phyloP scores from a whole-genome alignment of 768 basidiomycete species.

The Mycena alexandri region DNA sequence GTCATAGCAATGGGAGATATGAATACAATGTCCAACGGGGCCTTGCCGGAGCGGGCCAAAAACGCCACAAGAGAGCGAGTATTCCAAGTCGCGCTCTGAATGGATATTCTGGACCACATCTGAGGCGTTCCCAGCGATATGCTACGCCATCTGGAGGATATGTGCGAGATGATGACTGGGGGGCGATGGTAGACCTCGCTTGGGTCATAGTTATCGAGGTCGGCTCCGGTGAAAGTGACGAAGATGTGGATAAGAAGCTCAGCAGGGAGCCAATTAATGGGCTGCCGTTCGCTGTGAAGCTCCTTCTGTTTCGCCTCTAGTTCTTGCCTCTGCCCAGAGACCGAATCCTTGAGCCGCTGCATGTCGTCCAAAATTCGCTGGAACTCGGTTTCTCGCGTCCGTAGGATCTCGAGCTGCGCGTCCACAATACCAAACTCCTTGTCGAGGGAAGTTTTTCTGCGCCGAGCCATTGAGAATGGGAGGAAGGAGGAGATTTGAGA shows the following conservation, averaged over 20 bases:
- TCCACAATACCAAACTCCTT: conserved; percentile 53
- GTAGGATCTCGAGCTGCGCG: conserved; percentile 53
- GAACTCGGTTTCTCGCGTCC: conserved; percentile 55
- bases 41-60: conserved; percentile 50
- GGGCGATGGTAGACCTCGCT: conserved; percentile 46
- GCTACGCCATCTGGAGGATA: conserved; percentile 63
- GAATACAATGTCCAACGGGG: conserved; percentile 52
- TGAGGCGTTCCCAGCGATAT: conserved; percentile 56
- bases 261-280: conserved; percentile 64
- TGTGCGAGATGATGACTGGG: conserved; percentile 60
- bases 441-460: conserved; percentile 47
- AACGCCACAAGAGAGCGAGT: conserved; percentile 41
- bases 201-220: conserved; percentile 44
- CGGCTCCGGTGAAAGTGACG: conserved; percentile 39
- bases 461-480: conserved; percentile 40
- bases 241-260: conserved; percentile 64
- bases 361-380: conserved; percentile 56
- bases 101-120: conserved; percentile 60
- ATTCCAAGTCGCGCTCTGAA: conserved; percentile 43
- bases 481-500: neutral
- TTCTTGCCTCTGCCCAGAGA: conserved; percentile 48
- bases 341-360: conserved; percentile 50
- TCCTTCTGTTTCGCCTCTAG: conserved; percentile 45
- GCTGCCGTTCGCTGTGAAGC: conserved; percentile 57
- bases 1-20: conserved; percentile 34